Evolutionary conservation across 345 rosid species (phyloP).

Genomic region (Gossypium thurberi): DNA sequence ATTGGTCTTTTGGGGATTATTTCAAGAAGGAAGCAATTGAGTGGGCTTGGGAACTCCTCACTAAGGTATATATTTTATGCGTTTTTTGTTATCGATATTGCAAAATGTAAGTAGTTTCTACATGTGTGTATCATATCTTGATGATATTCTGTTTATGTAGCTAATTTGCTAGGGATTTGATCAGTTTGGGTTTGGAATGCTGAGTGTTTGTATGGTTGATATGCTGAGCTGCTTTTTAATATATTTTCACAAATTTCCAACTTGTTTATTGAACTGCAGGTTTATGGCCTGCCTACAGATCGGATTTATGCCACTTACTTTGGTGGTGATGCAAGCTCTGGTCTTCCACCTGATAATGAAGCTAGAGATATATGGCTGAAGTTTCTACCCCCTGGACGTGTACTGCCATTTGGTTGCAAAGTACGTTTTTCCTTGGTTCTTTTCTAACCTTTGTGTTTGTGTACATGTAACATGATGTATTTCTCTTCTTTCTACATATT

Average conservation of each 20-base stretch:
- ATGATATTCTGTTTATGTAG: neutral
- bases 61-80: constrained; percentile 39
- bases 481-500: neutral
- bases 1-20: constrained; percentile 98
- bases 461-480: neutral
- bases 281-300: constrained; percentile 65
- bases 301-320: constrained; percentile 92
- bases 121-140: neutral
- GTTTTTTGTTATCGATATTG: neutral
- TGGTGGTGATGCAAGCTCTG: constrained; percentile 86
- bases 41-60: constrained; percentile 98
- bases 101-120: neutral
- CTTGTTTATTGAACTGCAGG: constrained; percentile 34
- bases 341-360: constrained; percentile 83
- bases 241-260: neutral
- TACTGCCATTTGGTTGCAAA: constrained; percentile 91
- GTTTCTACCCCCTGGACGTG: constrained; percentile 70
- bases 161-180: neutral
- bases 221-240: neutral
- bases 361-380: constrained; percentile 82
- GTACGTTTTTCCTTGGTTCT: constrained; percentile 30
- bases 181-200: neutral
- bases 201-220: neutral
- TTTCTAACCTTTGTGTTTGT: neutral
- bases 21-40: constrained; percentile 90